A percentile compares a stretch with the other conserved stretches of the same genome.
Evolutionary conservation across 495 filamentous ascomycete species (phyloP).

Genomic region (Tuber indicum): DNA sequence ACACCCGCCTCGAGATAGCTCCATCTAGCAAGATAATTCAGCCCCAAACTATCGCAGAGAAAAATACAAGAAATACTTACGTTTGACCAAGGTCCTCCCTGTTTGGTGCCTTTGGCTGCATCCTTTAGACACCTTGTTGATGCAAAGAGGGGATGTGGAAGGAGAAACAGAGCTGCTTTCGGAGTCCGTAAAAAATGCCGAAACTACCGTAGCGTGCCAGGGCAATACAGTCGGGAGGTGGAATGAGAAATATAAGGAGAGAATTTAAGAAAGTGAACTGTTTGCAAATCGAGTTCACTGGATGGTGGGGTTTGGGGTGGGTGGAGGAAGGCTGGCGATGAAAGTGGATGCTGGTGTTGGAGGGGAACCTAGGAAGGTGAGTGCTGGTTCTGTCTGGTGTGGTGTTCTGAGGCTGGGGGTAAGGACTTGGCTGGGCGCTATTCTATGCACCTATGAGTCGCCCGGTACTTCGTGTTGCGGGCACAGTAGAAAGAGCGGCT

Average conservation of each 20-base stretch:
- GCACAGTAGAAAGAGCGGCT: slow-evolving; percentile 18
- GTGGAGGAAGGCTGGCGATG: slow-evolving; percentile 17
- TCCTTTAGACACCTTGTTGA: slow-evolving; percentile 9
- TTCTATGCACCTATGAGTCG: slow-evolving; percentile 17
- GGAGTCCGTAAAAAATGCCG: slow-evolving; percentile 14
- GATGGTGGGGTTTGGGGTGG: slow-evolving; percentile 15
- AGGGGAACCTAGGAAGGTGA: slow-evolving; percentile 31
- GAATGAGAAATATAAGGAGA: neutral
- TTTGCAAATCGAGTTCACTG: slow-evolving; percentile 14
- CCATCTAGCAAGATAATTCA: slow-evolving; percentile 57
- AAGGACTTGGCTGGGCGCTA: slow-evolving; percentile 22
- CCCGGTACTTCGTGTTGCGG: neutral
- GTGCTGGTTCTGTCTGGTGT: slow-evolving; percentile 26
- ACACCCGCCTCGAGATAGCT: slow-evolving; percentile 78
- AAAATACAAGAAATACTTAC: slow-evolving; percentile 50
- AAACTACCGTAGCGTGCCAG: slow-evolving; percentile 31
- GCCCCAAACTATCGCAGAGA: slow-evolving; percentile 11
- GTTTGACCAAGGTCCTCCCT: slow-evolving; percentile 79
- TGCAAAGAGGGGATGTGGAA: slow-evolving; percentile 10
- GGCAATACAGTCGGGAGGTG: slow-evolving; percentile 12
- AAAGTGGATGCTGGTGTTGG: slow-evolving; percentile 31
- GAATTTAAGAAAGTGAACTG: slow-evolving; percentile 12
- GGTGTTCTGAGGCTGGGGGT: slow-evolving; percentile 19
- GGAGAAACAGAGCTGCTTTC: slow-evolving; percentile 26
- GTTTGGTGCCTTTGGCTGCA: slow-evolving; percentile 50